Conservation (phyloP, 495 filamentous ascomycete species). For the Clavariopsis aquatica region DNA sequence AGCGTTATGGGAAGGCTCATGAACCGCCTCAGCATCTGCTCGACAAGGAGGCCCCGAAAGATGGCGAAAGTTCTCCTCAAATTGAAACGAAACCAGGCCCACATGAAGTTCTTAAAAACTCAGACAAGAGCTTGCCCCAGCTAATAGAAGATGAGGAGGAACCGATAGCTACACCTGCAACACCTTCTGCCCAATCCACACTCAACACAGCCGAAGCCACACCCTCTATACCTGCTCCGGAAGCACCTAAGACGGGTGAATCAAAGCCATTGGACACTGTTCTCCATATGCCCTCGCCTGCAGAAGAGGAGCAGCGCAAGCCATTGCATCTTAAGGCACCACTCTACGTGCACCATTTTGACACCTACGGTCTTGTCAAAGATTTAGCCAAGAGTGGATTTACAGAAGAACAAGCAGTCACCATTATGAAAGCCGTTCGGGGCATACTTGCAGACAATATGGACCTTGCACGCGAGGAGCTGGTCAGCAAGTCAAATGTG, state of each 20-base stretch:
- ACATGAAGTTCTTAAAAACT: not conserved
- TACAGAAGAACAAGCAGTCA: conserved; percentile 66
- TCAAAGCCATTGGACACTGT: conserved; percentile 65
- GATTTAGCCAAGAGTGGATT: conserved; percentile 71
- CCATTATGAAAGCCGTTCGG: conserved; percentile 85
- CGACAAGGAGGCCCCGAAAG: conserved; percentile 9
- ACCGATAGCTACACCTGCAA: not conserved
- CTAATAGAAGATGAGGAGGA: conserved; percentile 35
- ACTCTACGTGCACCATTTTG: conserved; percentile 92
- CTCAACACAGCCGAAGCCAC: conserved; percentile 23
- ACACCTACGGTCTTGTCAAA: conserved; percentile 83
- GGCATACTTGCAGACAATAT: conserved; percentile 74
- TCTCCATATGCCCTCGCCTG: conserved; percentile 59
- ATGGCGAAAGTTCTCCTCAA: conserved; percentile 19
- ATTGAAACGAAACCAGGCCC: conserved; percentile 19
- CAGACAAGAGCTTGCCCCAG: conserved; percentile 6
- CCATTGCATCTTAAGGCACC: conserved; percentile 69
- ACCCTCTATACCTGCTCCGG: conserved; percentile 26
- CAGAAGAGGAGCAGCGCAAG: conserved; percentile 53
- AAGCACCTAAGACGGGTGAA: conserved; percentile 31
- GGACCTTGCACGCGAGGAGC: conserved; percentile 68
- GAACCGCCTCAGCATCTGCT: conserved; percentile 53
- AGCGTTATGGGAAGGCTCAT: conserved; percentile 65
- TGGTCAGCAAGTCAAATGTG: conserved; percentile 77
- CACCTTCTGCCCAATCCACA: conserved; percentile 16